A percentile compares a stretch with the other conserved stretches of the same genome.
Evolutionary conservation across 768 basidiomycete species (phyloP).

Genomic region (Mycena amicta): DNA sequence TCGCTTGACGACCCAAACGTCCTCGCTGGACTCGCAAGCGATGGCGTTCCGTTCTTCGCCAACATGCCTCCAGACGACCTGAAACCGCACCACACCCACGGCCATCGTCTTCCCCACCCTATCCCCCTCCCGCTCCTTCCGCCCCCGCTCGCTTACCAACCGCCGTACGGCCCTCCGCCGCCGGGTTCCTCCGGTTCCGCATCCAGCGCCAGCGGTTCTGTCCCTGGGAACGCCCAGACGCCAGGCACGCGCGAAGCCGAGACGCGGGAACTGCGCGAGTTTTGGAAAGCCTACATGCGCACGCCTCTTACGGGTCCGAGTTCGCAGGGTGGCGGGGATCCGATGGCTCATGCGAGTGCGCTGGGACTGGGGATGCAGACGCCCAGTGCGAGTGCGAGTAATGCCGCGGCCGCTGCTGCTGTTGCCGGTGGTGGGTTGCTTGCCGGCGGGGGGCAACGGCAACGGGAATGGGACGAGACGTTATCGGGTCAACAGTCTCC

Average conservation of each 20-base stretch:
- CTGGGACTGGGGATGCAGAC: slow-evolving; percentile 22
- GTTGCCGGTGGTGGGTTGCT: slow-evolving; percentile 1
- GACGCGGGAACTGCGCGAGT: slow-evolving; percentile 59
- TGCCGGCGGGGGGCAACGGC: neutral
- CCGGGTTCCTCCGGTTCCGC: slow-evolving; percentile 3
- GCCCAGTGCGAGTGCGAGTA: slow-evolving; percentile 10
- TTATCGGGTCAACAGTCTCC: slow-evolving; percentile 65
- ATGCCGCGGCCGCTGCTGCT: slow-evolving; percentile 3
- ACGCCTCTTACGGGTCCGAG: slow-evolving; percentile 57
- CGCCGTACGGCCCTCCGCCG: neutral
- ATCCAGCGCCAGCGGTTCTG: slow-evolving; percentile 19
- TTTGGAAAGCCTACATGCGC: slow-evolving; percentile 76
- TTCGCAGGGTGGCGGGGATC: slow-evolving; percentile 19
- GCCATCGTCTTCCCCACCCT: slow-evolving; percentile 20
- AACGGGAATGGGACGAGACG: no score
- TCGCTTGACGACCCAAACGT: slow-evolving; percentile 74
- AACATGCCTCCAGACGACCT: neutral
- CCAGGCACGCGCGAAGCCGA: slow-evolving; percentile 39
- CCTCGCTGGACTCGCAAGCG: slow-evolving; percentile 59
- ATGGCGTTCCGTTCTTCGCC: slow-evolving; percentile 65
- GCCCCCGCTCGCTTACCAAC: neutral
- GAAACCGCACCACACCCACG: neutral
- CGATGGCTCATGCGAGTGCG: neutral
- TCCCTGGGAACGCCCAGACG: slow-evolving; percentile 29
- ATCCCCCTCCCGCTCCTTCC: slow-evolving; percentile 21